These are phyloP conservation scores for Penicillium expansum DNA, from an alignment of 2,329 filamentous ascomycete species.

Conservation along the genomic window DNA sequence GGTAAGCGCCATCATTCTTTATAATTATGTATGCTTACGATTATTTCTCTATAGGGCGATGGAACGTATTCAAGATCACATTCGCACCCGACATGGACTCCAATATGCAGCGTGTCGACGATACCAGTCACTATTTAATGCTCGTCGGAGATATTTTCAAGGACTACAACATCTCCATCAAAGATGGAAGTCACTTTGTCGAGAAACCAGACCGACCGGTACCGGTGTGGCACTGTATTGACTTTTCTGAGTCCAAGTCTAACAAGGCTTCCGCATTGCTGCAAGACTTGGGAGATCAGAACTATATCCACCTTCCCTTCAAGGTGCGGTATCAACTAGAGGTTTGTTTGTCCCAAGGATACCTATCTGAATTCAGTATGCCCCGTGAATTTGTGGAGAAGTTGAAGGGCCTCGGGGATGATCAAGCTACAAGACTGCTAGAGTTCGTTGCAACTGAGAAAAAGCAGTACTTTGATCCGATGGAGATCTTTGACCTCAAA, in stretches of 20 bases:
- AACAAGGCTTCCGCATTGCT: constrained; percentile 30
- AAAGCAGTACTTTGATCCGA: constrained; percentile 63
- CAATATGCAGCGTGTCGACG: constrained; percentile 11
- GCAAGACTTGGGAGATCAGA: constrained; percentile 35
- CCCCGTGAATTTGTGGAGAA: constrained; percentile 63
- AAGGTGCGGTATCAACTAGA: constrained; percentile 85
- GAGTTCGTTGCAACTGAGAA: constrained; percentile 70
- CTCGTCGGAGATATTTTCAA: constrained; percentile 55
- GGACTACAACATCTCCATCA: constrained; percentile 69
- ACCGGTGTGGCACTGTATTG: constrained; percentile 43
- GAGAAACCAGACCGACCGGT: constrained; percentile 18
- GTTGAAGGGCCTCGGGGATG: constrained; percentile 53
- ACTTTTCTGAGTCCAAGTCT: constrained; percentile 28
- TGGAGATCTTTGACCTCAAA: constrained; percentile 64
- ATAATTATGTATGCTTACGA: constrained; percentile 5
- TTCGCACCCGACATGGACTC: constrained; percentile 36
- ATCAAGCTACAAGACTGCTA: constrained; percentile 63
- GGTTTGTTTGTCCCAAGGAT: constrained; percentile 79
- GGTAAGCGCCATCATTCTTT: constrained; percentile 38
- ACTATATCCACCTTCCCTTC: constrained; percentile 57
- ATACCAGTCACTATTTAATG: constrained; percentile 32
- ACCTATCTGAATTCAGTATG: constrained; percentile 74
- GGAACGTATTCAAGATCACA: constrained; percentile 59
- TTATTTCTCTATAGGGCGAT: constrained; percentile 48
- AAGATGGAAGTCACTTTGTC: constrained; percentile 45